phyloP scores from a whole-genome alignment of 495 filamentous ascomycete species.

The Entonaema liquescens region DNA sequence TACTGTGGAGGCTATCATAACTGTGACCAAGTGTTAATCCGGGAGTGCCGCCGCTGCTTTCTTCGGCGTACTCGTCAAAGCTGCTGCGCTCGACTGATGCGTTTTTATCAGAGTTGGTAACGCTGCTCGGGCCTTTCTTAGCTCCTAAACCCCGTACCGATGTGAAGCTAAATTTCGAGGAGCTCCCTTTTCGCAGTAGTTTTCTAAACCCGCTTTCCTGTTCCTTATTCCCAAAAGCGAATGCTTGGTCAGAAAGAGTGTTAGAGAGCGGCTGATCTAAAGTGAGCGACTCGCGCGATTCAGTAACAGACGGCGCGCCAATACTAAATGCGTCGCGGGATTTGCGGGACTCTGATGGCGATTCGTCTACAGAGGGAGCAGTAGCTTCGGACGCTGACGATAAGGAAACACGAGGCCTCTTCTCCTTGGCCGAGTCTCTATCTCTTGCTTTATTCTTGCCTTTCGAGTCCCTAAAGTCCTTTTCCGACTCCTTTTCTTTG shows the following conservation, averaged over 20 bases:
- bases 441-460: constrained; percentile 44
- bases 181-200: constrained; percentile 80
- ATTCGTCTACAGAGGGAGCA: constrained; percentile 55
- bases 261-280: constrained; percentile 74
- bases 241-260: constrained; percentile 68
- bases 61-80: constrained; percentile 58
- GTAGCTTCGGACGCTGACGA: constrained; percentile 51
- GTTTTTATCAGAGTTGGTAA: constrained; percentile 56
- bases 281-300: constrained; percentile 73
- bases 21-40: constrained; percentile 48
- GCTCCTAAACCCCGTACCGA: constrained; percentile 66
- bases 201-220: constrained; percentile 68
- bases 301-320: constrained; percentile 70
- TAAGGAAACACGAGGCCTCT: constrained; percentile 46
- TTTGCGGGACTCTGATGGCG: constrained; percentile 68
- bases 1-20: constrained; percentile 56
- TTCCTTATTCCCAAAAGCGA: constrained; percentile 53
- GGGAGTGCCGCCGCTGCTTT: constrained; percentile 41
- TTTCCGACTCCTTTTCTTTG: constrained; percentile 50
- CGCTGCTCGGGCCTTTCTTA: constrained; percentile 66
- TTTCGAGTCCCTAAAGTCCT: constrained; percentile 47
- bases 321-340: constrained; percentile 62
- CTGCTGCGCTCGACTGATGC: constrained; percentile 54
- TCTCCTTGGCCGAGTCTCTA: constrained; percentile 49
- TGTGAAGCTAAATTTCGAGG: constrained; percentile 78